These are phyloP conservation scores for Aureobasidium vineae DNA, from an alignment of 2,329 filamentous ascomycete species.

Conservation along the genomic window DNA sequence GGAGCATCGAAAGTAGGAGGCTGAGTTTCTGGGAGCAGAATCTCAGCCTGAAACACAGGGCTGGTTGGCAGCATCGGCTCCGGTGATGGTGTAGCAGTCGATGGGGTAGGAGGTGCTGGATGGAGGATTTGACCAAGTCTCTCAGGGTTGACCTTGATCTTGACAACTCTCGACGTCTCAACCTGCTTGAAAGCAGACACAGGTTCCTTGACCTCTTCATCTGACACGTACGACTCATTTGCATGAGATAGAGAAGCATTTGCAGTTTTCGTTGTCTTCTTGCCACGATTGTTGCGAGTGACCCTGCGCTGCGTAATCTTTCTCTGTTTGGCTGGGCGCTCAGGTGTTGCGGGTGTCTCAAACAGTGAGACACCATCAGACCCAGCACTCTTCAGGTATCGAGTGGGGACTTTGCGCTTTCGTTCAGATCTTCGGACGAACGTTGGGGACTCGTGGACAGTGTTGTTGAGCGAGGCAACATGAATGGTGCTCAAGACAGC, in stretches of 20 bases:
- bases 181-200: neutral
- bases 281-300: neutral
- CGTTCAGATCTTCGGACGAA: constrained; percentile 15
- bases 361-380: neutral
- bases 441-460: neutral
- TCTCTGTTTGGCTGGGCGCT: constrained; percentile 1
- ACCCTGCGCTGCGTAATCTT: neutral
- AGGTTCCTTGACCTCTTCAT: neutral
- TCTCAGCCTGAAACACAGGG: neutral
- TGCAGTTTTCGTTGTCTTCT: neutral
- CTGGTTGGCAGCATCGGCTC: neutral
- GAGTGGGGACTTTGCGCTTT: constrained; percentile 2
- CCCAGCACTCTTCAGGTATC: neutral
- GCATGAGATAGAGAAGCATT: neutral
- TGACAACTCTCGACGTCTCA: neutral
- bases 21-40: neutral
- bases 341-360: neutral
- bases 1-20: neutral
- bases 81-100: neutral
- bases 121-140: neutral
- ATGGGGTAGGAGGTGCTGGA: neutral
- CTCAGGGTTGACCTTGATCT: neutral
- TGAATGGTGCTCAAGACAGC: neutral
- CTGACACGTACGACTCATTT: neutral
- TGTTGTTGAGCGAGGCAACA: neutral